phyloP scores from a whole-genome alignment of 192 early-diverging fungal species.

The Funneliformis geosporum region DNA sequence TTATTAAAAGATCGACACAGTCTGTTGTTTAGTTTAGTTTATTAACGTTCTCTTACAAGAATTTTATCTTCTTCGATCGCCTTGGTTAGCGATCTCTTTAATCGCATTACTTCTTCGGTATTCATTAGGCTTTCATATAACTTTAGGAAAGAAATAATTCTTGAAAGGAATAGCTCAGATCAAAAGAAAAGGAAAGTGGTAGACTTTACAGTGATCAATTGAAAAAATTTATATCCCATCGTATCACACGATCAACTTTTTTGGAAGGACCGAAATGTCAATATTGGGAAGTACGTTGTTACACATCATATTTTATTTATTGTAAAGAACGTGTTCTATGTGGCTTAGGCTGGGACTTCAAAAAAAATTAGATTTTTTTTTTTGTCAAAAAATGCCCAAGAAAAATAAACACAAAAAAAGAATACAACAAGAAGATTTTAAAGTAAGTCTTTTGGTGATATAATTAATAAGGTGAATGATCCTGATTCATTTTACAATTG shows the following conservation, averaged over 20 bases:
- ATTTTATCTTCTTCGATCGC: not conserved
- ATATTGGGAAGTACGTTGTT: too few species aligned
- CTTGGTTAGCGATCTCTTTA: conserved; percentile 8
- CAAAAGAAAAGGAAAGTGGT: not conserved
- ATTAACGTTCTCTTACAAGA: not conserved
- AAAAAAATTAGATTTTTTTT: too few species aligned
- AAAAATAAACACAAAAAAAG: conserved; percentile 29
- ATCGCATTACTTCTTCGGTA: not conserved
- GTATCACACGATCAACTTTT: too few species aligned
- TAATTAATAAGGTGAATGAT: not conserved
- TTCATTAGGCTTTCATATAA: not conserved
- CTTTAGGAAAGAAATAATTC: not conserved
- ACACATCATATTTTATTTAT: too few species aligned
- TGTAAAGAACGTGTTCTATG: too few species aligned
- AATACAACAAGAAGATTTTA: conserved; percentile 27
- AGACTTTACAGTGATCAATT: not conserved
- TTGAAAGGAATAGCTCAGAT: not conserved
- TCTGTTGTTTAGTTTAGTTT: not conserved
- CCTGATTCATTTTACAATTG: not conserved
- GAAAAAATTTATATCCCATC: not conserved
- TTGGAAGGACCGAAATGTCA: too few species aligned
- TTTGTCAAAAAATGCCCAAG: conserved; percentile 34
- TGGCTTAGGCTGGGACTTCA: too few species aligned
- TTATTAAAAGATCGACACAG: not conserved
- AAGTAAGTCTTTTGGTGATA: not conserved